Evolutionary conservation across 2,329 filamentous ascomycete genomes (phyloP), one percentile per base, ranked within the genome.

Genomic region (Trichocomaceae sp.): DNA sequence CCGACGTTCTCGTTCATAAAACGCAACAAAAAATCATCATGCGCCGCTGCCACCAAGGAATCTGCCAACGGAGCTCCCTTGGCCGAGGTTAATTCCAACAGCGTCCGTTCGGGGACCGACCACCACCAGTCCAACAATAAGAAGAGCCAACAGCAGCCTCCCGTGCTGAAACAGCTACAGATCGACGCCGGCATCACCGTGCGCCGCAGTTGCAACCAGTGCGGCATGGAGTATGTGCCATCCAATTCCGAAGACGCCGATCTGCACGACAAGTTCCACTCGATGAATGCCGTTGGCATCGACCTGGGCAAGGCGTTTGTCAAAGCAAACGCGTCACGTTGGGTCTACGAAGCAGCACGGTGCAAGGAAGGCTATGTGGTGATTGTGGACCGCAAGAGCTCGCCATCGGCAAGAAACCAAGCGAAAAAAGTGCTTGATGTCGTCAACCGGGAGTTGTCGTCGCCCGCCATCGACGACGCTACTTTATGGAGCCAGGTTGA

Each of bases 141-240:
- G 46, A 68, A 66, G 58, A 48, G 54, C 51, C 54, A 52, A 47
- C 48, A 48, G 10, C 64, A 64, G 41, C 65, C 61, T 53, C 64
- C 64, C 5, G 64, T 64, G 7, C 62, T 84, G 56, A 78, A 78
- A 49, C 83, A 85, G 63, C 82, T 82, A 74, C 80, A 83, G 61
- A 76, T 85, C 57, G 81, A 83, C 61, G 71, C 85, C 12, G 82
- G 81, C 2, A 72, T 75, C 39, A 76, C 80, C 42, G 70, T 78
- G 39, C 76, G 79, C 47, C 80, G 79, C 60, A 80, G 77, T 10
- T 87, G 84, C 68, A 72, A 73, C 37, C 73, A 72, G 2, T 87
- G 84, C 61, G 80, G 81, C 1, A 87, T 87, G 84, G 81, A 84
- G 52, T 87, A 86, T 61, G 77, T 83, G 33, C 79, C 82, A 3